Base-by-base conservation (phyloP, 2,329 filamentous ascomycete species). In the Trichoderma sp. region DNA sequence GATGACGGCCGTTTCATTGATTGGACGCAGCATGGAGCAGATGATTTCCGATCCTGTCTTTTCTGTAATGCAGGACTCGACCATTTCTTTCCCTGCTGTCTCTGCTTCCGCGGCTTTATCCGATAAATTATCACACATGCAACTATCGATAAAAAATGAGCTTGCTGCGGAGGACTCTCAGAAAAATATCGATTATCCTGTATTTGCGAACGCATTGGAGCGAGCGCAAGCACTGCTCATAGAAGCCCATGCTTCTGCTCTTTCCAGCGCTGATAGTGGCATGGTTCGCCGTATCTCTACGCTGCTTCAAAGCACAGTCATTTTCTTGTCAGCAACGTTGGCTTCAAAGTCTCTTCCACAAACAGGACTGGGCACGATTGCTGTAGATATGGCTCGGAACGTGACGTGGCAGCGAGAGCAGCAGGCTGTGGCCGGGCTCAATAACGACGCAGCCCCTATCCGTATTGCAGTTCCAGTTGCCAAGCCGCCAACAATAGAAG, bases 61-160 rank as follows among this genome's bases (percentile, higher is more conserved):
- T 78, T 96, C 93, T 21, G 92, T 95, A 11, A 86, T 98, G 19
- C 92, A 95, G 57, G 96, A 99, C 75, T 97, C 96, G 0, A 97
- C 94, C 0, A 89, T 97, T 31, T 96, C 94, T 0, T 91, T 95
- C 70, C 93, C 94, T 1, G 89, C 92, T 0, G 83, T 95, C 47
- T 81, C 82, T 29, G 76, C 78, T 72, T 77, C 79, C 33, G 74
- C 80, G 31, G 72, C 70, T n/a, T 72, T 75, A 33, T 74, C 77
- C 13, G 80, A 83, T 55, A 78, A 79, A 35, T 72, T 76, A 27
- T 80, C 80, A 2, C 69, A 79, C 4, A 72, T 73, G 5, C 81
- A 81, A 66, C 77, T 81, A 14, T 81, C 82, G 62, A 73, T 75
- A n/a, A 74, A 76, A 63, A 77, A 76, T 61, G 76, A 75, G 16